These are phyloP conservation scores for Ceratocystis smalleyi DNA, from an alignment of 2,329 filamentous ascomycete genomes.

Conservation along the genomic window DNA sequence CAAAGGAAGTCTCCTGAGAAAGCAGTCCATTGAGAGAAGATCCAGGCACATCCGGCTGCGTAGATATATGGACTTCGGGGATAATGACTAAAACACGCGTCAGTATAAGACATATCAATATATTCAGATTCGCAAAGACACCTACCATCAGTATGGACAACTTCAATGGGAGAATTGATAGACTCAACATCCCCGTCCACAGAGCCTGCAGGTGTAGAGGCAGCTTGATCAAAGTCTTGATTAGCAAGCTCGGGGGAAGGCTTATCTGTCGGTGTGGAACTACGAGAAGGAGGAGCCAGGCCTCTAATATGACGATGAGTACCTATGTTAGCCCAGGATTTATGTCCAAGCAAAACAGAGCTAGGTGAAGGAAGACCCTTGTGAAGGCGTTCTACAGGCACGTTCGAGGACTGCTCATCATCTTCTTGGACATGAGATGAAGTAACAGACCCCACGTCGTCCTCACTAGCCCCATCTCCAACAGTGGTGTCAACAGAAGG, in stretches of 20 bases:
- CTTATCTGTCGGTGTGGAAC: not conserved
- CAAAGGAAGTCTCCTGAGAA: not conserved
- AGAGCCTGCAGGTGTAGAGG: not conserved
- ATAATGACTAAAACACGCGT: not conserved
- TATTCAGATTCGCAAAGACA: no score
- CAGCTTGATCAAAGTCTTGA: not conserved
- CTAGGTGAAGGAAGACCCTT: not conserved
- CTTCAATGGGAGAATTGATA: not conserved
- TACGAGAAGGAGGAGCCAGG: not conserved
- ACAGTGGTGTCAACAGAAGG: not conserved
- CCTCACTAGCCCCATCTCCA: constrained; percentile 3
- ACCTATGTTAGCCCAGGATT: not conserved
- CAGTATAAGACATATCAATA: not conserved
- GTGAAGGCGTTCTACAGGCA: not conserved
- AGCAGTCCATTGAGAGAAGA: not conserved
- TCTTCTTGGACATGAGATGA: not conserved
- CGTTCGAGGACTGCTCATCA: not conserved
- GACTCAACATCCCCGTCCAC: not conserved
- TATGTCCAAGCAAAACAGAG: constrained; percentile 1
- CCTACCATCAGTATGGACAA: not conserved
- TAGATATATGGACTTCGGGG: not conserved
- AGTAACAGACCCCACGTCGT: constrained; percentile 4
- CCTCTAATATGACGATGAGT: not conserved
- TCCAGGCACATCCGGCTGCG: not conserved
- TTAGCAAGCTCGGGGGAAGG: not conserved